phyloP scores from a whole-genome alignment of 306 rosid genomes.

The Prunus fruticosa region DNA sequence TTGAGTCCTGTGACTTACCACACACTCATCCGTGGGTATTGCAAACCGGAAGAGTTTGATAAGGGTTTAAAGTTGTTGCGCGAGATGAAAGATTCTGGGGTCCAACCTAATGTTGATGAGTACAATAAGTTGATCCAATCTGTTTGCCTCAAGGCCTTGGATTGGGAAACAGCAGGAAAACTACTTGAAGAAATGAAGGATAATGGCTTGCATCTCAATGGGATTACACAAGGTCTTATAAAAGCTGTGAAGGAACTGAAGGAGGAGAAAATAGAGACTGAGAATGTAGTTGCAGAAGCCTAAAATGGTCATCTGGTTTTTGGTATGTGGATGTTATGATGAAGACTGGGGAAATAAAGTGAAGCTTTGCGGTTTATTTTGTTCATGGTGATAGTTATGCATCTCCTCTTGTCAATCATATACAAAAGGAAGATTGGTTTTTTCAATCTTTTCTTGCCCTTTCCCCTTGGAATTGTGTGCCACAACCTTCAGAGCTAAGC shows the following conservation, averaged over 20 bases:
- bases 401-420: background rate
- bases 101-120: constrained; percentile 52
- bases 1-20: constrained; percentile 65
- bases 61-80: constrained; percentile 57
- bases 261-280: constrained; percentile 45
- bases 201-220: constrained; percentile 64
- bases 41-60: constrained; percentile 73
- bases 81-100: constrained; percentile 83
- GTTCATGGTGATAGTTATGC: background rate
- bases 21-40: constrained; percentile 68
- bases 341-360: background rate
- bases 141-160: constrained; percentile 74
- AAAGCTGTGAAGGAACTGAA: constrained; percentile 76
- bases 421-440: background rate
- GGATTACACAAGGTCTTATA: constrained; percentile 65
- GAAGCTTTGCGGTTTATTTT: background rate
- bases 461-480: background rate
- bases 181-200: constrained; percentile 73
- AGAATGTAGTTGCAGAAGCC: background rate
- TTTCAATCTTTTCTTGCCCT: background rate
- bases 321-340: background rate
- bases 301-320: background rate
- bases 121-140: constrained; percentile 81
- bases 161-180: constrained; percentile 73
- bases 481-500: background rate